Conservation (phyloP, 371 early-diverging fungal genomes). For the Mucor irregularis region DNA sequence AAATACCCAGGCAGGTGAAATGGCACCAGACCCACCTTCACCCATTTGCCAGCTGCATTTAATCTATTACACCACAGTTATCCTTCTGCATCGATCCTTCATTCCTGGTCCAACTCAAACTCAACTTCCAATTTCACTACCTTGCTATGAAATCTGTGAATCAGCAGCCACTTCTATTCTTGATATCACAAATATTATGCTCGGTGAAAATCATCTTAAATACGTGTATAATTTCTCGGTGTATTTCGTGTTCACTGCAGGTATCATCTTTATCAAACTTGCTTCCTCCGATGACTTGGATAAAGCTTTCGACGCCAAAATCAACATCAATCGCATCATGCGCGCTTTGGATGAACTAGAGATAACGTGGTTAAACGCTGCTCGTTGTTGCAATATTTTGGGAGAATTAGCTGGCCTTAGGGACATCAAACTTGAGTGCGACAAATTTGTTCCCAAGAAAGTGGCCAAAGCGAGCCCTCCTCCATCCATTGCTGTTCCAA, state of each 20-base stretch:
- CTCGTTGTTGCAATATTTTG: conserved; percentile 40
- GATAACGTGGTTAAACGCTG: conserved; percentile 35
- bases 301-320: conserved; percentile 36
- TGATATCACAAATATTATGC: conserved; percentile 47
- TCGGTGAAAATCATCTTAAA: conserved; percentile 30
- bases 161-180: conserved; percentile 50
- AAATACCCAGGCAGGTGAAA: conserved; percentile 24
- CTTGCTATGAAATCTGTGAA: conserved; percentile 46
- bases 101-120: conserved; percentile 33
- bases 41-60: conserved; percentile 46
- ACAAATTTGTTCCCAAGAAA: conserved; percentile 20
- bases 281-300: conserved; percentile 33
- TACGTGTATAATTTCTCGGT: conserved; percentile 35
- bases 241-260: conserved; percentile 44
- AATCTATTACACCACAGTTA: conserved; percentile 40
- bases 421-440: conserved; percentile 28
- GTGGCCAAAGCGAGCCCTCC: conserved; percentile 16
- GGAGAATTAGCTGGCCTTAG: conserved; percentile 48
- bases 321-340: conserved; percentile 38
- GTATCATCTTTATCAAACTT: conserved; percentile 44
- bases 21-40: conserved; percentile 26
- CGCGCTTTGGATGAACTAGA: conserved; percentile 39
- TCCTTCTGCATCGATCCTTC: conserved; percentile 46
- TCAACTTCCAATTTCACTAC: conserved; percentile 27
- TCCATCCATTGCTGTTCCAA: conserved; percentile 25